Base-by-base conservation (phyloP, 2,329 filamentous ascomycete species). In the Fusarium austroafricanum region DNA sequence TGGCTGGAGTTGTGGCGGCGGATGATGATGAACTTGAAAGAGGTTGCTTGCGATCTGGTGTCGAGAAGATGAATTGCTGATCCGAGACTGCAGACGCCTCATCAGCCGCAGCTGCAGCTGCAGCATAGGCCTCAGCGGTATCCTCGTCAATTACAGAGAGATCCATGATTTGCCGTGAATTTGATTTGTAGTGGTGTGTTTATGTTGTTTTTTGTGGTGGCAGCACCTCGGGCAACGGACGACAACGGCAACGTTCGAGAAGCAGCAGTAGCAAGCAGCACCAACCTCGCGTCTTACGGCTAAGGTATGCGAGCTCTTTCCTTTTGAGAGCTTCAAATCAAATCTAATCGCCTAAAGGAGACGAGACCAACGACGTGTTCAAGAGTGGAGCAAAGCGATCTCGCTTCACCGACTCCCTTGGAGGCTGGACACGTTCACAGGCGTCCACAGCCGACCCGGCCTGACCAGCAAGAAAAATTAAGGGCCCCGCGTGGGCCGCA, bases 81-180 rank as follows among this genome's bases (percentile, higher is more conserved):
- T 72, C 69, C 37, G 66, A 60, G 44, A 61, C 45, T 40, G 71
- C 65, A 44, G 70, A 65, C 37, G 52, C 55, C n/a, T 61, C 70
- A 14, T 70, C 62, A 28, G 58, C 68, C 31, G 70, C 71, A 47
- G 62, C 71, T 49, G 70, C 71, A 59, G 68, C 68, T 39, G 70
- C 72, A 60, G 68, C 68, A 40, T 73, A 47, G 38, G 65, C 72
- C 28, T 70, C 72, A n/a, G 70, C 72, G 33, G 68, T 67, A 65
- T 73, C 71, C 60, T 73, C 71, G 66, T 73, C 71, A 44, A 74
- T 70, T 26, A 68, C 59, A 64, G 60, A 54, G 46, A 73, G 68
- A 66, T 73, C 71, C 71, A 73, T 73, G 59, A 37, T 62, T 59
- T 33, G 42, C 31, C 18, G 46, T 40, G 12, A 44, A 29, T 18